Conservation (phyloP, 257 asterid species). For the Nicotiana paniculata region DNA sequence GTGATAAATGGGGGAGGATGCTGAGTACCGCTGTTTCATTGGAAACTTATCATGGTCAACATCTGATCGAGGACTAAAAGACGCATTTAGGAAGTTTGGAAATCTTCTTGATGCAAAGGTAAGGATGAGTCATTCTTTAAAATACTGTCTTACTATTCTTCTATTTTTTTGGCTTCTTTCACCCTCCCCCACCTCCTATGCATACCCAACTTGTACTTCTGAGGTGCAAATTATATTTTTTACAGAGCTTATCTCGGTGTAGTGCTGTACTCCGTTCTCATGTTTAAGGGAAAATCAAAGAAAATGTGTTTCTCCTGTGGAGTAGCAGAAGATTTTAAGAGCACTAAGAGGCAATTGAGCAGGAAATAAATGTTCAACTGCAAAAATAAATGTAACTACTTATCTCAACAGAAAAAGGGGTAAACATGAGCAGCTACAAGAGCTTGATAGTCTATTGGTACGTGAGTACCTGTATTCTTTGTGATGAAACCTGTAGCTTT, state of each 20-base stretch:
- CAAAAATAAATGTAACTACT: background rate
- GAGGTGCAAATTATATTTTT: background rate
- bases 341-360: background rate
- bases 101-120: constrained; percentile 76
- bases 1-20: constrained; percentile 50
- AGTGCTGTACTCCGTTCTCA: background rate
- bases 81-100: constrained; percentile 70
- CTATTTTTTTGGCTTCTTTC: background rate
- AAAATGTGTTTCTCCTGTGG: background rate
- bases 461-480: background rate
- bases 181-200: background rate
- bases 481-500: background rate
- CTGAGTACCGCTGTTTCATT: constrained; percentile 69
- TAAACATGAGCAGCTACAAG: background rate
- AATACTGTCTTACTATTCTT: background rate
- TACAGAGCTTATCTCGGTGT: no score
- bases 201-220: background rate
- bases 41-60: constrained; percentile 83
- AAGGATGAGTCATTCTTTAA: background rate
- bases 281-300: background rate
- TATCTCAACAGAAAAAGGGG: background rate
- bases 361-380: background rate
- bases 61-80: constrained; percentile 58
- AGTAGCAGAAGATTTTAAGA: background rate
- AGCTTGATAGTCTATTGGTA: background rate